Evolutionary conservation across 192 early-diverging fungal genomes (phyloP), one percentile per base, ranked within the genome.

Genomic region (Podila horticola): DNA sequence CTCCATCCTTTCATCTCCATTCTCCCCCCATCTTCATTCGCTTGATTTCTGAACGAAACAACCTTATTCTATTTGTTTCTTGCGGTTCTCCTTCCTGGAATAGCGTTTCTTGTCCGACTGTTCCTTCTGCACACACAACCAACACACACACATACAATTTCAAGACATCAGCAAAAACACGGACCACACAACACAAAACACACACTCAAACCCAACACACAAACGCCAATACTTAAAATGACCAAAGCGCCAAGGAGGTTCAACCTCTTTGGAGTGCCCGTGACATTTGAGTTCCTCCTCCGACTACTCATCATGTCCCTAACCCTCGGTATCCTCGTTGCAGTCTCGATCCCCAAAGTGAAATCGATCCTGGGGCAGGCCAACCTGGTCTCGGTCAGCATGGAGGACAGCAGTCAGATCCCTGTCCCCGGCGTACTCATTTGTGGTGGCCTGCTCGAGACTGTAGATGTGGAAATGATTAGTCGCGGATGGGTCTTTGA

Each of bases 321-420:
- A 31, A 81, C 77, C 1, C 30, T 81, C 19, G 77, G 24, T 4
- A 24, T 55, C 8, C 29, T 81, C 31, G 28, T 69, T 5, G 33
- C 34, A 0, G 71, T 64, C 20, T 28, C 66, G 6, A 64, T 50
- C 31, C 77, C 77, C 0, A 81, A 81, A 45, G 50, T 81, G 4
- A 28, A 4, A 1, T 69, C 71, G 3, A 81, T 81, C 57, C 48
- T 81, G 12, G 22, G 49, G 7, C 66, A 81, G 48, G 71, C 50
- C 45, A 81, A 73, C 29, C 41, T 73, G 2, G 77, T 81, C 30
- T 72, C 71, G 4, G 71, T 81, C 13, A 81, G 28, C 28, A 60
- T 81, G 26, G 50, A 62, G 11, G 58, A 72, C 36, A 50, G 8
- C 45, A 24, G 0, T 4, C 22, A 24, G 22, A 81, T 81, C 52